Percentiles rank a stretch among this genome's conserved stretches.
phyloP scores from a whole-genome alignment of 2,329 filamentous ascomycete species.

The Talaromyces sp. region DNA sequence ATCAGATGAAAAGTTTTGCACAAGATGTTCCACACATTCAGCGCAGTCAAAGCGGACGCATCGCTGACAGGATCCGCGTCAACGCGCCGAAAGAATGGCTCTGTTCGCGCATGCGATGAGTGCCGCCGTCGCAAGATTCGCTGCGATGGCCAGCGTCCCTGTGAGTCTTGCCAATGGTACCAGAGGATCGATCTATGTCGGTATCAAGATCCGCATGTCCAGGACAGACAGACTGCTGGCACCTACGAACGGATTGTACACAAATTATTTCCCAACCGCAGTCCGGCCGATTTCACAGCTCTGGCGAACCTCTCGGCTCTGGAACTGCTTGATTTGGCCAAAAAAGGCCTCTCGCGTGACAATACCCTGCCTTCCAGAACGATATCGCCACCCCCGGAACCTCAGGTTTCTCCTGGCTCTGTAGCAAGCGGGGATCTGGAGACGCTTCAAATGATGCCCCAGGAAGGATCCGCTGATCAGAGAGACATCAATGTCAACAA shows the following conservation, averaged over 20 bases:
- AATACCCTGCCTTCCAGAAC: constrained; percentile 48
- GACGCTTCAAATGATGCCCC: constrained; percentile 66
- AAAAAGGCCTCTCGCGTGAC: constrained; percentile 44
- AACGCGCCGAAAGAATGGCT: neutral
- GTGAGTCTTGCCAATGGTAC: constrained; percentile 76
- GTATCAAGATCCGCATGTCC: constrained; percentile 65
- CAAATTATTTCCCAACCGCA: constrained; percentile 57
- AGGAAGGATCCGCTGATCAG: constrained; percentile 43
- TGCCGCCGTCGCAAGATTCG: constrained; percentile 79
- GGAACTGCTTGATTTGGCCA: neutral
- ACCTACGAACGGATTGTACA: constrained; percentile 45
- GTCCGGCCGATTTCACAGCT: constrained; percentile 46
- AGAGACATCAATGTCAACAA: constrained; percentile 39
- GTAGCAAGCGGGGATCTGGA: constrained; percentile 52
- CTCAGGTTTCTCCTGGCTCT: constrained; percentile 32
- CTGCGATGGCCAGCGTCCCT: constrained; percentile 76
- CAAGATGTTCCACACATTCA: neutral
- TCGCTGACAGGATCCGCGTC: neutral
- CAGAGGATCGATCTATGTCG: constrained; percentile 72
- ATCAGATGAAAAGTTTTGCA: too few species aligned
- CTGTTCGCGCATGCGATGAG: constrained; percentile 6
- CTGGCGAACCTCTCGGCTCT: constrained; percentile 42
- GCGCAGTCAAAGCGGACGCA: neutral
- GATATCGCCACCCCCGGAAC: constrained; percentile 43
- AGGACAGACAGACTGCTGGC: neutral